Evolutionary conservation across 2,329 filamentous ascomycete species (phyloP), one percentile per base, ranked within the genome.

Genomic region (Bipolaris bicolor): DNA sequence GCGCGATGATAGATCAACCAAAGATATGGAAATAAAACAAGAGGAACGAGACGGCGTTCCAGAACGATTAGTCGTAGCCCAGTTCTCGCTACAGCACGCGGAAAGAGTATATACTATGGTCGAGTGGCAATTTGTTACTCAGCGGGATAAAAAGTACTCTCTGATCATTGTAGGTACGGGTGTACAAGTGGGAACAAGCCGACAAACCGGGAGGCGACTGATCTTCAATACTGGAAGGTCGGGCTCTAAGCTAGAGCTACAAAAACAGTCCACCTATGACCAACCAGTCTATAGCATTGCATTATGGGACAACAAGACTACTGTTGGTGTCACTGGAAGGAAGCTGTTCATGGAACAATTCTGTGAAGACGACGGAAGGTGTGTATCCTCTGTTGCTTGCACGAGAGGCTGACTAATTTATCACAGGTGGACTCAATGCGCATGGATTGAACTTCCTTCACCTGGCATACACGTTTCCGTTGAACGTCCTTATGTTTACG

Each of bases 51-150:
- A 49, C 10, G 29, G 29, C 6, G 4, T 45, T 26, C 11, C 5
- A 13, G 3, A 75, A 15, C 73, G 77, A 3, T 69, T 75, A 0
- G 72, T 80, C 0, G 76, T 81, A 1, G 84, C 82, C 55, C 83
- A 88, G 29, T 81, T 80, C 15, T 83, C 83, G 3, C 77, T 92
- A 15, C 81, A 84, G 43, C 61, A 75, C 0, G 83, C 83, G 0
- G 87, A 90, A 60, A 81, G 80, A 37, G 83, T 92, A 1, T 80
- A 85, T 41, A 81, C 84, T 1, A 72, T 92, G 7, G 73, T 83
- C 1, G 86, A 90, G 59, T 92, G 90, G 90, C 72, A 80, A 5
- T 86, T 84, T 60, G 76, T 79, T 31, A 84, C 84, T 53, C 80
- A 84, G 36, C 57, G 64, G 4, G 80, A 79, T n/a, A 84, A 83